Conservation (phyloP, 2,329 filamentous ascomycete genomes). For the Trichoderma sp. region DNA sequence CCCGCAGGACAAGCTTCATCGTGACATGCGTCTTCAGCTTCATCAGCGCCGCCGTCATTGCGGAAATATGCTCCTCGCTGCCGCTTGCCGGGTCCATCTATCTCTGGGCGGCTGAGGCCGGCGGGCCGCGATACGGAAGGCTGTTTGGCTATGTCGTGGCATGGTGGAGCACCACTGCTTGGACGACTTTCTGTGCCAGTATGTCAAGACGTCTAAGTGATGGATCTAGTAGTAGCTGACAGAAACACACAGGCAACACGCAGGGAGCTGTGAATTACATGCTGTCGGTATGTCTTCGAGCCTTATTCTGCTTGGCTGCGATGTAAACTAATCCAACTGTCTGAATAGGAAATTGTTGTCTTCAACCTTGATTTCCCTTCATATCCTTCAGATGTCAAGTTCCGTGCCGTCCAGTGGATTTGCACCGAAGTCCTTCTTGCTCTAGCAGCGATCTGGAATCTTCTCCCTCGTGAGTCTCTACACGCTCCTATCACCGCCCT, state of each 20-base stretch:
- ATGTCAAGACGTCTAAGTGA: constrained; percentile 17
- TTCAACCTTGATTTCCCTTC: constrained; percentile 55
- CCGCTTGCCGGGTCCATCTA: constrained; percentile 59
- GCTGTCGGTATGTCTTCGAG: constrained; percentile 41
- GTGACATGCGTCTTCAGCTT: constrained; percentile 59
- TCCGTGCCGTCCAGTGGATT: constrained; percentile 60
- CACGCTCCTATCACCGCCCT: not conserved
- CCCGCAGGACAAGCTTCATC: constrained; percentile 55
- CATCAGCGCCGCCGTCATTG: constrained; percentile 58
- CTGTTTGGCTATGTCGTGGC: constrained; percentile 60
- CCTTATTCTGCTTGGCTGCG: not conserved
- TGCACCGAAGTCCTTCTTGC: constrained; percentile 51
- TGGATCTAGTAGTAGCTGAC: not conserved
- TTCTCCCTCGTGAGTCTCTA: constrained; percentile 45
- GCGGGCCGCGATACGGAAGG: constrained; percentile 52
- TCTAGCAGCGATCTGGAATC: constrained; percentile 48
- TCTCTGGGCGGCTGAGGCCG: constrained; percentile 59
- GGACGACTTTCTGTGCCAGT: constrained; percentile 57
- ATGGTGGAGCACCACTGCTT: constrained; percentile 61
- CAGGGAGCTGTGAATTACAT: constrained; percentile 51
- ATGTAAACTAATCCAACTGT: not conserved
- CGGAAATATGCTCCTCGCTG: constrained; percentile 58
- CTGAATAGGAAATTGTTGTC: constrained; percentile 50
- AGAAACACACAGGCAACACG: constrained; percentile 39
- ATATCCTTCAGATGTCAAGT: constrained; percentile 51